These are phyloP conservation scores for Stagonosporopsis rhizophila DNA, from an alignment of 2,329 filamentous ascomycete species.

Conservation along the genomic window DNA sequence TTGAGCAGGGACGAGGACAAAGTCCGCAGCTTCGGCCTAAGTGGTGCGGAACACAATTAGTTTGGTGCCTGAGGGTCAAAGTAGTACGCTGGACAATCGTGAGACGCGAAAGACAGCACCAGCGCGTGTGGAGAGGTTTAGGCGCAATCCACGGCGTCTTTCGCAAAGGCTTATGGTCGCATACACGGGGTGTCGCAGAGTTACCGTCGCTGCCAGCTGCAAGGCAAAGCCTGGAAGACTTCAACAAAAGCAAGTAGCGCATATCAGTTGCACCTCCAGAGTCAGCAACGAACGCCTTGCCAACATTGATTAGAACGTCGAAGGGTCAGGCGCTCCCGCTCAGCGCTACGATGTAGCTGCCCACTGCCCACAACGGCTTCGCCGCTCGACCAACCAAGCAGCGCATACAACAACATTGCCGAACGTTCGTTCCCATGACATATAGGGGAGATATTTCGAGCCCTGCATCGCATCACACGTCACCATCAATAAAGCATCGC, in stretches of 20 bases:
- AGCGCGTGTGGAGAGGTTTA: background rate
- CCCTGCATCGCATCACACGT: conserved; percentile 13
- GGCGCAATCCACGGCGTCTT: background rate
- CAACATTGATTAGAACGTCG: background rate
- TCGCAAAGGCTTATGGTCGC: background rate
- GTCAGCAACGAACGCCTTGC: background rate
- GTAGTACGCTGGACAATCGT: background rate
- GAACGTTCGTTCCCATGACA: background rate
- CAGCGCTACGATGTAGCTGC: background rate
- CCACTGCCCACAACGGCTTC: background rate
- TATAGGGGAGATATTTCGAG: background rate
- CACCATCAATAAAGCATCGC: conserved; percentile 11
- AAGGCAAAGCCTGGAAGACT: background rate
- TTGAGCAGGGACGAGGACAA: background rate
- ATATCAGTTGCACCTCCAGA: background rate
- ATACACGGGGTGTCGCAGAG: conserved; percentile 8
- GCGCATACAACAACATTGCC: background rate
- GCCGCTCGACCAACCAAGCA: background rate
- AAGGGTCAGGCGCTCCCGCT: background rate
- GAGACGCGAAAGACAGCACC: conserved; percentile 10
- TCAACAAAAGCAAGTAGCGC: background rate
- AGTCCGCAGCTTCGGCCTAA: background rate
- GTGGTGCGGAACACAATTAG: background rate
- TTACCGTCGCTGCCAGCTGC: conserved; percentile 2
- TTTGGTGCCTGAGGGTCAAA: conserved; percentile 9